Base-by-base conservation (phyloP, 345 rosid genomes). In the Moringa oleifera region DNA sequence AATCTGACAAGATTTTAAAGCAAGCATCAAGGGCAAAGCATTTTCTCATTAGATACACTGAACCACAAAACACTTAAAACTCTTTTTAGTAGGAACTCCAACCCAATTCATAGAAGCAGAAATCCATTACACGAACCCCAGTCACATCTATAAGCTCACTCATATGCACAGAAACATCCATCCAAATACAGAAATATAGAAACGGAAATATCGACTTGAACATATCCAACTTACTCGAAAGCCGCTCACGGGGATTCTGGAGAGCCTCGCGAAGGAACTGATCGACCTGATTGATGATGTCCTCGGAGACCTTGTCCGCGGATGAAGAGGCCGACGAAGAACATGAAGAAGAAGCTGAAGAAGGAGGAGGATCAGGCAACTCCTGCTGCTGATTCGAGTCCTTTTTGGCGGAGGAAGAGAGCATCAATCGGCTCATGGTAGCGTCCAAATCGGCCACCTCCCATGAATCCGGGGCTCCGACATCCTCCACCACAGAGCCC, bases 371-470 rank as follows among this genome's bases (percentile, higher is more conserved):
- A 23, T 55, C 59, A 55, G 37, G 19, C 16, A 25, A 24, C 31
- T 55, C 59, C 9, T 7, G 36, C 18, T 23, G 28, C 37, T 28
- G 33, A 1, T 24, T 16, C 9, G 59, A 8, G 19, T 23, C 59
- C 3, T 68, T 66, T 19, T 68, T 69, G 0, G 78, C 62, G 18
- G 80, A 61, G 24, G 75, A 58, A 50, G 79, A 74, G 28, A 88
- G 85, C 78, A 79, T 71, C 80, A 88, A 68, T 24, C 95, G 85
- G 62, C 71, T 81, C 87, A 85, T 74, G 57, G 91, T 68, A 36
- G 84, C 85, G 53, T 88, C 95, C 78, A 88, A 64, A 76, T 88
- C 89, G 66, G 85, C 95, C 17, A 74, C 83, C 84, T 88, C 95
- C 95, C 95, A 88, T n/a, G 91, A 85, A 56, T 85, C 95, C 46